Evolutionary conservation across 2,329 filamentous ascomycete species (phyloP), one percentile per base, ranked within the genome.

Genomic region (Fusarium subtropicale): DNA sequence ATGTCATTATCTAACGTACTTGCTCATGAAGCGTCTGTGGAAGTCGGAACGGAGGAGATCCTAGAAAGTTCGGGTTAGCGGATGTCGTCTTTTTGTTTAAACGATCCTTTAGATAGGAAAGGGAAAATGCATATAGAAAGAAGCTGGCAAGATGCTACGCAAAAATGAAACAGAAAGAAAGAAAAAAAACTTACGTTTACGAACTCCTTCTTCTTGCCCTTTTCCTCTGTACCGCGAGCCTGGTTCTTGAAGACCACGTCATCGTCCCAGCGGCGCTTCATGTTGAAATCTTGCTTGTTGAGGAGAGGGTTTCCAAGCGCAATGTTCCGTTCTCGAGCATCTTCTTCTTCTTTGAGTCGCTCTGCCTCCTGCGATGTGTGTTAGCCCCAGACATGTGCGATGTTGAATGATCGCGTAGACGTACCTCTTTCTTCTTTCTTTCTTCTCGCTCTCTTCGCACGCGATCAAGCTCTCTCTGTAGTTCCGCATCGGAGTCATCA

Each of bases 191-290:
- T 82, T 79, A 93, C 94, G 78, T 99, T 99, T 80, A 99, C 94
- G 82, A 99, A 99, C 80, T 97, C 94, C 83, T 95, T 97, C 81
- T 87, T 88, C 83, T 94, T 88, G 68, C 91, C 90, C 83, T 91
- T 94, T 68, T 97, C 93, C 77, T 98, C 95, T 1, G 94, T 97
- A 11, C 95, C 96, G 62, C 96, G 88, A 34, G 95, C 96, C 82
- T 99, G 96, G 80, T 99, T 99, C 84, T 97, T 98, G 83, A 99
- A 99, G 4, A 99, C 94, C 15, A 99, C 96, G 78, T 99, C 96
- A 75, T 99, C 96, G 74, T 99, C 96, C 96, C 96, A 99, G 73
- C 94, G 84, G 72, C 93, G 85, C 86, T 97, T 97, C 76, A 97
- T 90, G 61, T 91, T 94, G 78, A 97, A 98, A 73, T 97, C 94